Percentiles rank a stretch among this genome's conserved stretches.
Conservation (phyloP, 495 filamentous ascomycete species). For the Xylona heveae region DNA sequence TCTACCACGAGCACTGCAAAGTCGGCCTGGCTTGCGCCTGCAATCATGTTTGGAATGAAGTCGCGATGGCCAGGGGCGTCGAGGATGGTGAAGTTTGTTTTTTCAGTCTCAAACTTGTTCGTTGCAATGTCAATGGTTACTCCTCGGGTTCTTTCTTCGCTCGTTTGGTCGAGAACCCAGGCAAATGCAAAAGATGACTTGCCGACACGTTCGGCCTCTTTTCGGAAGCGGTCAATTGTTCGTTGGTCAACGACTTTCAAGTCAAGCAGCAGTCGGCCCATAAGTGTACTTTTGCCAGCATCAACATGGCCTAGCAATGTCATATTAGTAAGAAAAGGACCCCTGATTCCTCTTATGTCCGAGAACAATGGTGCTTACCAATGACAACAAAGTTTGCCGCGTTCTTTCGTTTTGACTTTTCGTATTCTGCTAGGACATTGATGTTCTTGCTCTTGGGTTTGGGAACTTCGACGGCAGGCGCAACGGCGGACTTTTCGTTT, state of each 20-base stretch:
- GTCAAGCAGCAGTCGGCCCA: conserved; percentile 86
- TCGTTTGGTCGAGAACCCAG: conserved; percentile 84
- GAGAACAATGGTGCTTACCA: conserved; percentile 35
- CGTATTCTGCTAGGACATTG: conserved; percentile 64
- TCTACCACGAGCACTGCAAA: conserved; percentile 93
- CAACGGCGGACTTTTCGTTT: conserved; percentile 27
- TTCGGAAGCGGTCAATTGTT: conserved; percentile 68
- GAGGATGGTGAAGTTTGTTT: conserved; percentile 74
- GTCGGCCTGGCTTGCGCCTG: conserved; percentile 84
- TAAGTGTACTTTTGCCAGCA: conserved; percentile 90
- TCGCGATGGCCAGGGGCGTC: conserved; percentile 90
- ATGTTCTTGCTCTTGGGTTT: conserved; percentile 69
- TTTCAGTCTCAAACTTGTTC: conserved; percentile 77
- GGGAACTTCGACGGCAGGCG: conserved; percentile 44
- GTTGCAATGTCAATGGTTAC: conserved; percentile 97
- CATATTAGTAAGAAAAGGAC: not conserved
- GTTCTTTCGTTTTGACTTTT: conserved; percentile 53
- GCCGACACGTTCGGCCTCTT: conserved; percentile 75
- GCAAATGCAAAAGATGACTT: conserved; percentile 91
- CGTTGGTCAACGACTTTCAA: conserved; percentile 69
- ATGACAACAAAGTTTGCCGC: conserved; percentile 91
- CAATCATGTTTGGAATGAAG: conserved; percentile 98
- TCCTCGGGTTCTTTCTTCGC: conserved; percentile 68
- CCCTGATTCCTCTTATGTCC: not conserved
- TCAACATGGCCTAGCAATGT: conserved; percentile 63